phyloP scores from a whole-genome alignment of 2,329 filamentous ascomycete species.

The Phaeosphaeriaceae sp. region DNA sequence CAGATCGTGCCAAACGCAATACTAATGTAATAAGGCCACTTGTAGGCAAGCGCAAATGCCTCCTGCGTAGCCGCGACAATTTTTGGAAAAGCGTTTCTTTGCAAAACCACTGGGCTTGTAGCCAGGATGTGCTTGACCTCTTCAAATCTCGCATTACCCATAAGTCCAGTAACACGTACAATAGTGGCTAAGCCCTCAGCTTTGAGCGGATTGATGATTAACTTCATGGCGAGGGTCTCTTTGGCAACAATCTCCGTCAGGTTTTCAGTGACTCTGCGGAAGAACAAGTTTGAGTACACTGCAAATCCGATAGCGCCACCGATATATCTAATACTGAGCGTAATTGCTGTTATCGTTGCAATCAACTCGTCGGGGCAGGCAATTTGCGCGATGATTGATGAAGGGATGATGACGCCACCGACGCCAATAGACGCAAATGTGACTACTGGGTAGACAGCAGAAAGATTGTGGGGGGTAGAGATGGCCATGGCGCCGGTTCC shows the following conservation, averaged over 20 bases:
- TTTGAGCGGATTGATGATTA: slow-evolving; percentile 49
- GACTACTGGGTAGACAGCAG: slow-evolving; percentile 63
- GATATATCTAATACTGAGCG: slow-evolving; percentile 71
- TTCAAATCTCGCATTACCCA: slow-evolving; percentile 39
- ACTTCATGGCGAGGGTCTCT: slow-evolving; percentile 56
- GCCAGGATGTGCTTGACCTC: slow-evolving; percentile 56
- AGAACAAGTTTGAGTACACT: slow-evolving; percentile 50
- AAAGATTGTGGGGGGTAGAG: slow-evolving; percentile 60
- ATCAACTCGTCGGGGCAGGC: slow-evolving; percentile 74
- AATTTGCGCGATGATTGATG: slow-evolving; percentile 71
- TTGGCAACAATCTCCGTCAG: slow-evolving; percentile 31
- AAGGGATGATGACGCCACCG: slow-evolving; percentile 71
- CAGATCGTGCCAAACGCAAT: slow-evolving; percentile 66
- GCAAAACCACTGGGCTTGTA: slow-evolving; percentile 52
- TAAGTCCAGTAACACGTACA: slow-evolving; percentile 52
- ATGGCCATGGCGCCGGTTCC: slow-evolving; percentile 63
- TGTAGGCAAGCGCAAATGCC: slow-evolving; percentile 65
- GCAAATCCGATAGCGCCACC: slow-evolving; percentile 70
- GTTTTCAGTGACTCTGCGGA: slow-evolving; percentile 27
- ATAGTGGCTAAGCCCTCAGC: slow-evolving; percentile 57
- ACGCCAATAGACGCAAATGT: slow-evolving; percentile 68
- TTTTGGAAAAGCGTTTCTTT: slow-evolving; percentile 41
- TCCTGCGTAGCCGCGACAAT: slow-evolving; percentile 63
- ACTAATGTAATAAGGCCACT: slow-evolving; percentile 66
- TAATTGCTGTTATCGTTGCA: slow-evolving; percentile 71